A percentile compares a stretch with the other conserved stretches of the same genome.
Conservation (phyloP, 164 flowering plant genomes). For the Stephania japonica region DNA sequence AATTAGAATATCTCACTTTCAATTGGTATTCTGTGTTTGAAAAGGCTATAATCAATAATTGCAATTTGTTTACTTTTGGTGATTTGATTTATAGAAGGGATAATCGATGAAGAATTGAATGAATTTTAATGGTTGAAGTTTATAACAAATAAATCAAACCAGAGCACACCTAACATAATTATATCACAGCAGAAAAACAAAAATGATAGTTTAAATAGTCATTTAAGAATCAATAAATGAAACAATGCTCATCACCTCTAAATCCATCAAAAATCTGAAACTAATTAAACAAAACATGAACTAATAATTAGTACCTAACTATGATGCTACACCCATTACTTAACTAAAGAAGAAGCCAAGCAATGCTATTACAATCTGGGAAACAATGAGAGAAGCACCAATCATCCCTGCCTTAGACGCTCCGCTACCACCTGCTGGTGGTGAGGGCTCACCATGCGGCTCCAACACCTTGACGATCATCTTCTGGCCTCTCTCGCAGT, state of each 20-base stretch:
- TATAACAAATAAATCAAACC: too few relatives aligned
- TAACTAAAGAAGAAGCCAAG: neutral
- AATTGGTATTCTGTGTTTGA: too few relatives aligned
- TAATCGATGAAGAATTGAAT: too few relatives aligned
- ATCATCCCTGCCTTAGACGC: constrained; percentile 1
- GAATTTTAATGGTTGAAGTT: too few relatives aligned
- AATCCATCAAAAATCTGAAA: neutral
- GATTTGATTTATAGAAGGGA: too few relatives aligned
- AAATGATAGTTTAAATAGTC: too few relatives aligned
- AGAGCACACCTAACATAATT: too few relatives aligned
- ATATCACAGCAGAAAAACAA: too few relatives aligned
- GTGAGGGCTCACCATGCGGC: constrained; percentile 2
- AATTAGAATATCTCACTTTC: too few relatives aligned
- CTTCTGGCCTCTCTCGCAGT: constrained; percentile 58
- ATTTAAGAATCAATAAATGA: too few relatives aligned
- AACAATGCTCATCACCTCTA: neutral
- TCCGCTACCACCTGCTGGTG: neutral
- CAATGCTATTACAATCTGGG: neutral
- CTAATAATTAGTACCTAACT: neutral
- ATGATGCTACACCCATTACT: neutral
- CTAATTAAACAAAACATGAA: neutral
- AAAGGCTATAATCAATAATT: too few relatives aligned
- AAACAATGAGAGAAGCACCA: neutral
- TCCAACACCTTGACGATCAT: constrained; percentile 42
- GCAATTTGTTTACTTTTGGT: too few relatives aligned